phyloP scores from a whole-genome alignment of 2,329 filamentous ascomycete species.

The Sphaerulina vaccinii region DNA sequence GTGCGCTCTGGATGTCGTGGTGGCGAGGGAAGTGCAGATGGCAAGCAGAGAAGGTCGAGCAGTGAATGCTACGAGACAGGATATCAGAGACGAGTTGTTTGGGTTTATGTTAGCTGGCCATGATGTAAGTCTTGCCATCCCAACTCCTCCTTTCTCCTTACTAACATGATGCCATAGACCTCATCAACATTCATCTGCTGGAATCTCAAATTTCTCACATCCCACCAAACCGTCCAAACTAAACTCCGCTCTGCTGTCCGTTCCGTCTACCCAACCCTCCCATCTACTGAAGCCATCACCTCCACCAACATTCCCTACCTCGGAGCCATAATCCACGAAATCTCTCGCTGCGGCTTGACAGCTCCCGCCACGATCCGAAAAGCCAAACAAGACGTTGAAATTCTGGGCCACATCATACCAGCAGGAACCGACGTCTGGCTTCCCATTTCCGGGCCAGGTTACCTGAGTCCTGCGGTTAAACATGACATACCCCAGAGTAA shows the following conservation, averaged over 20 bases:
- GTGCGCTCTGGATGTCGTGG: constrained; percentile 39
- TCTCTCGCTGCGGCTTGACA: constrained; percentile 30
- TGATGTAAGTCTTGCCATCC: neutral
- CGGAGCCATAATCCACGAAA: constrained; percentile 5
- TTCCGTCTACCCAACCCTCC: constrained; percentile 20
- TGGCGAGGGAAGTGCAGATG: constrained; percentile 36
- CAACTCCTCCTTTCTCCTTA: neutral
- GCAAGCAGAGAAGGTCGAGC: constrained; percentile 38
- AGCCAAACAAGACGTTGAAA: constrained; percentile 2
- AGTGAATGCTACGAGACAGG: constrained; percentile 30
- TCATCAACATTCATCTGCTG: constrained; percentile 45
- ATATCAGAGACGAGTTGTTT: constrained; percentile 33
- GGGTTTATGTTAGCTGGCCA: constrained; percentile 45
- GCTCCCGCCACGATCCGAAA: constrained; percentile 20
- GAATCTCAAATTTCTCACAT: constrained; percentile 43
- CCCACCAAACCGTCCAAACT: constrained; percentile 37
- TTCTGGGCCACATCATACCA: constrained; percentile 8
- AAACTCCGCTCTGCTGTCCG: constrained; percentile 38
- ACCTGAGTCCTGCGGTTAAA: constrained; percentile 1
- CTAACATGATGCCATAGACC: constrained; percentile 39
- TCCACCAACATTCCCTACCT: constrained; percentile 4
- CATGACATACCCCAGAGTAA: constrained; percentile 1
- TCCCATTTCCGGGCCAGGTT: neutral
- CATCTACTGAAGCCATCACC: constrained; percentile 3
- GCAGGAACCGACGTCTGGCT: constrained; percentile 10